These are phyloP conservation scores for Quercus robur DNA, from an alignment of 306 rosid genomes.

Conservation along the genomic window DNA sequence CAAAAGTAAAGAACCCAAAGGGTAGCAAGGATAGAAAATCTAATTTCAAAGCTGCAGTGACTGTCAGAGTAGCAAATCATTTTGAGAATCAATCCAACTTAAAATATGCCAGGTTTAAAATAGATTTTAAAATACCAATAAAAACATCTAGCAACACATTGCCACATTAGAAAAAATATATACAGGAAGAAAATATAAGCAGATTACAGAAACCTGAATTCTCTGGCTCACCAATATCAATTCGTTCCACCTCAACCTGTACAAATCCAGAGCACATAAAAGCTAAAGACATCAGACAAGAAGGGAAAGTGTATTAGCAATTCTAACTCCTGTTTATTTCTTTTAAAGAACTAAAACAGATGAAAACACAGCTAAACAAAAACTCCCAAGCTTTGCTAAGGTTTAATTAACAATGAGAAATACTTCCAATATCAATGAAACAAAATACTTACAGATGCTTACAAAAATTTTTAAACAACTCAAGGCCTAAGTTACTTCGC, in stretches of 20 bases:
- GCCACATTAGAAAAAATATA: background rate
- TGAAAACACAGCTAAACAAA: background rate
- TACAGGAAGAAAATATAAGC: constrained; percentile 11
- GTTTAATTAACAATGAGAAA: background rate
- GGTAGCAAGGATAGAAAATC: background rate
- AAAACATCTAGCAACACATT: background rate
- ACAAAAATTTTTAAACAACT: background rate
- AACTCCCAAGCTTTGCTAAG: background rate
- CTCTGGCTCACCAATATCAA: constrained; percentile 73
- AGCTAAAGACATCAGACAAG: background rate
- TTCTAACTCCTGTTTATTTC: constrained; percentile 1
- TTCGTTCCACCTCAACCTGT: constrained; percentile 92
- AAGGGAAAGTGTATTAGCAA: constrained; percentile 1
- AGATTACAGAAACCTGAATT: constrained; percentile 47
- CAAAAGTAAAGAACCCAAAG: background rate
- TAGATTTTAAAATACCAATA: no score
- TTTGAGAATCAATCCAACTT: background rate
- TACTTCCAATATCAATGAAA: background rate
- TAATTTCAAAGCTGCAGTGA: background rate
- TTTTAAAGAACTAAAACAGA: background rate
- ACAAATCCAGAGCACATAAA: constrained; percentile 12
- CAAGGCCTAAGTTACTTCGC: background rate
- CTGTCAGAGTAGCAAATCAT: background rate
- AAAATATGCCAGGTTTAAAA: background rate
- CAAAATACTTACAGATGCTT: background rate